These are phyloP conservation scores for Colletotrichum karsti DNA, from an alignment of 2,329 filamentous ascomycete species.

Conservation along the genomic window DNA sequence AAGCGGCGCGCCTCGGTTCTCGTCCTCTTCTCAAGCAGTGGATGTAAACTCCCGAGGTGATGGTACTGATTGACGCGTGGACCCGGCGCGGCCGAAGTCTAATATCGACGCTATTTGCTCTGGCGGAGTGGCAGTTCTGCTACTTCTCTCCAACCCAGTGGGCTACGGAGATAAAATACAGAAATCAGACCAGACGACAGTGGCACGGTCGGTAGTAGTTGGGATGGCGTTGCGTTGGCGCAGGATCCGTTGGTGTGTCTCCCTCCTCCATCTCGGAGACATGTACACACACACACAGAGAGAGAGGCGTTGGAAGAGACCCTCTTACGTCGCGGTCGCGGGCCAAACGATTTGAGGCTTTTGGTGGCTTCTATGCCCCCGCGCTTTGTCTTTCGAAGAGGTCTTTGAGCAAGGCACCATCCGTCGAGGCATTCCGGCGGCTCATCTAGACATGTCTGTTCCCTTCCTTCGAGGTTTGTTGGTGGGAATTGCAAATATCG, in stretches of 20 bases:
- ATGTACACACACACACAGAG: too few species aligned
- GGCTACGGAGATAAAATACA: not conserved
- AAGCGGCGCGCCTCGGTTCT: not conserved
- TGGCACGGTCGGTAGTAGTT: not conserved
- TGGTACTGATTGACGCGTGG: not conserved
- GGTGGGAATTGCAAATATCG: not conserved
- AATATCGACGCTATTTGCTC: constrained; percentile 1
- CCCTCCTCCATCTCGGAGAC: too few species aligned
- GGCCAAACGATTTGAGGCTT: not conserved
- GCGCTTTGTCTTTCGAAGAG: not conserved
- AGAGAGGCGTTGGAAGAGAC: too few species aligned
- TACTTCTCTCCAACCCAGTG: not conserved
- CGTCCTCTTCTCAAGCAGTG: not conserved
- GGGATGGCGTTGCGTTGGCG: not conserved
- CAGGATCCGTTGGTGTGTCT: constrained; percentile 9
- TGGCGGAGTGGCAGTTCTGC: not conserved
- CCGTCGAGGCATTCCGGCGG: not conserved
- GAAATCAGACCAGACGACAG: not conserved
- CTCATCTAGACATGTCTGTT: not conserved
- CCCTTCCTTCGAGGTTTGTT: not conserved
- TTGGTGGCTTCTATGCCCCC: not conserved
- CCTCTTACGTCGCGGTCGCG: too few species aligned
- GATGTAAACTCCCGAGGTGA: not conserved
- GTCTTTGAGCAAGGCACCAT: not conserved
- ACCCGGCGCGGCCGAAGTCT: constrained; percentile 20